These are phyloP conservation scores for Aspergillus carlsbadensis DNA, from an alignment of 495 filamentous ascomycete species.

Conservation along the genomic window DNA sequence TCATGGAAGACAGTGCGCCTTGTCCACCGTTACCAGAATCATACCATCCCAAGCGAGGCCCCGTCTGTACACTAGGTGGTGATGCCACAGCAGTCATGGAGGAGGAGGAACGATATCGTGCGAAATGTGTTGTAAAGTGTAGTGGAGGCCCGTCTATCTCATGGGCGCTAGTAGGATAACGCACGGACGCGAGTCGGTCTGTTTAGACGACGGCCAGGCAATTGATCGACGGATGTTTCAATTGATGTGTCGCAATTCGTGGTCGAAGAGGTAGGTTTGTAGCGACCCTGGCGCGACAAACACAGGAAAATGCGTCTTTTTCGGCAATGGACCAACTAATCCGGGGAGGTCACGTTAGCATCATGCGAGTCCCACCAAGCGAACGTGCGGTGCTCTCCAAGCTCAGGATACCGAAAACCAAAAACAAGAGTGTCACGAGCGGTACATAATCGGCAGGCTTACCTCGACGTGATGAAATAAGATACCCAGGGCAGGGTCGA, in stretches of 20 bases:
- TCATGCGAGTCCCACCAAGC: conserved; percentile 14
- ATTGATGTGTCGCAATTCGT: conserved; percentile 7
- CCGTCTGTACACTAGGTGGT: conserved; percentile 82
- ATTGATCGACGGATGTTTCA: conserved; percentile 1
- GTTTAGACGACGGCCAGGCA: not conserved
- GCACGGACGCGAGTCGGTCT: conserved; percentile 6
- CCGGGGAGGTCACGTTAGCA: conserved; percentile 26
- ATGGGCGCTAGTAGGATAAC: conserved; percentile 21
- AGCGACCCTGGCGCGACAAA: conserved; percentile 16
- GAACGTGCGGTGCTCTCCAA: conserved; percentile 11
- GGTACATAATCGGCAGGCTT: conserved; percentile 2
- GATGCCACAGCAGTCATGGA: conserved; percentile 97
- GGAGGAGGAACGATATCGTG: conserved; percentile 34
- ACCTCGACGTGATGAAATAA: conserved; percentile 9
- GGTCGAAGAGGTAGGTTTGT: not conserved
- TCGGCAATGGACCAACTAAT: conserved; percentile 14
- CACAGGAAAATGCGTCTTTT: conserved; percentile 2
- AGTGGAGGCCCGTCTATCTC: conserved; percentile 15
- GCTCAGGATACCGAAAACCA: not conserved
- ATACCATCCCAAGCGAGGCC: conserved; percentile 61
- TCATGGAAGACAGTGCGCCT: conserved; percentile 75
- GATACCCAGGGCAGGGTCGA: conserved; percentile 2
- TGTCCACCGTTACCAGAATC: conserved; percentile 68
- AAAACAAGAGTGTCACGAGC: not conserved
- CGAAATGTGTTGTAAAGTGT: conserved; percentile 11